A percentile compares a stretch with the other conserved stretches of the same genome.
phyloP scores from a whole-genome alignment of 208 protist genomes.

The Leishmania aethiopica region DNA sequence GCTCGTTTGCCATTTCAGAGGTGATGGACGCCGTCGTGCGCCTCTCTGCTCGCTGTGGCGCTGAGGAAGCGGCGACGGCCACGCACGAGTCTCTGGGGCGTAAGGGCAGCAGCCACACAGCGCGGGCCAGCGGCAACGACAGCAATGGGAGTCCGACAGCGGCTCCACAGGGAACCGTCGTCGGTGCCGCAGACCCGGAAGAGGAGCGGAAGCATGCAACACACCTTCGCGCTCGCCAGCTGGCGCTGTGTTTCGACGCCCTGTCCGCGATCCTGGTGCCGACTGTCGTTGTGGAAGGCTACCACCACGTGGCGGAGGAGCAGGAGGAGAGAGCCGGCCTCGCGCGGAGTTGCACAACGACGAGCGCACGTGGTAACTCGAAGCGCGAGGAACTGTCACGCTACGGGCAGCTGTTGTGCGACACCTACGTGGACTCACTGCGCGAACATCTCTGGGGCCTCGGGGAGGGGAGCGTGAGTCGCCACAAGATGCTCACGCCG shows the following conservation, averaged over 20 bases:
- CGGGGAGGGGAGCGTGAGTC: slow-evolving; percentile 11
- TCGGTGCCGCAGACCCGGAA: slow-evolving; percentile 5
- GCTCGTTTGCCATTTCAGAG: slow-evolving; percentile 73
- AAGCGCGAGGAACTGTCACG: slow-evolving; percentile 47
- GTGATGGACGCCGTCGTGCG: slow-evolving; percentile 69
- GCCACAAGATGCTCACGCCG: slow-evolving; percentile 29
- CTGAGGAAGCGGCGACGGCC: background rate
- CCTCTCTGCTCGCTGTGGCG: slow-evolving; percentile 28
- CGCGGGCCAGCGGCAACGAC: background rate
- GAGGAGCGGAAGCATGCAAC: slow-evolving; percentile 10
- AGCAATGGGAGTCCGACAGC: background rate
- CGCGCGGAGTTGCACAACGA: slow-evolving; percentile 10
- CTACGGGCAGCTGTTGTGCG: slow-evolving; percentile 70
- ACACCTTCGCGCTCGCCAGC: slow-evolving; percentile 24
- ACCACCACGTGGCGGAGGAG: slow-evolving; percentile 6
- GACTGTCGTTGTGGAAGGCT: slow-evolving; percentile 12
- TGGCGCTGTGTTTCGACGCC: slow-evolving; percentile 64
- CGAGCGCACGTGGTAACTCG: slow-evolving; percentile 12
- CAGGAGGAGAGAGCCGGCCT: slow-evolving; percentile 6
- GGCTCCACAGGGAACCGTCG: background rate
- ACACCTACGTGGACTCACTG: slow-evolving; percentile 79
- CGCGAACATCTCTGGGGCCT: slow-evolving; percentile 33
- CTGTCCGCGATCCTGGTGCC: slow-evolving; percentile 64
- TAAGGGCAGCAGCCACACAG: background rate
- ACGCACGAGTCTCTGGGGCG: background rate